Evolutionary conservation across 2,329 filamentous ascomycete species (phyloP).

Genomic region (Alternaria burnsii): DNA sequence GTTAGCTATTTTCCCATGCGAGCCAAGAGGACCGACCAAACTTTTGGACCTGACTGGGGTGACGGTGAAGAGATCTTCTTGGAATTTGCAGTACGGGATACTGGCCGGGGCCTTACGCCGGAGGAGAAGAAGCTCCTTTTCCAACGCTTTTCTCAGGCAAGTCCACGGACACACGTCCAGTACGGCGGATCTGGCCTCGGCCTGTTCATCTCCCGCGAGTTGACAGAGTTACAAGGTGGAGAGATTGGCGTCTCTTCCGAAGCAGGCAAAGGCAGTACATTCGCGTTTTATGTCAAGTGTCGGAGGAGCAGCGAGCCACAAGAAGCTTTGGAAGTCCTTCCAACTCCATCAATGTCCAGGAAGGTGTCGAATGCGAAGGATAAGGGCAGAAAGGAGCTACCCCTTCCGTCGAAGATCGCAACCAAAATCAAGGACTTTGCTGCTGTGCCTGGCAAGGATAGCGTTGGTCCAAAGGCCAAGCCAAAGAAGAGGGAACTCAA

Average conservation of each 20-base stretch:
- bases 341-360: slow-evolving; percentile 37
- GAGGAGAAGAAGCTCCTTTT: slow-evolving; percentile 79
- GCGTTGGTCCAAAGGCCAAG: slow-evolving; percentile 15
- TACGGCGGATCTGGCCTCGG: slow-evolving; percentile 83
- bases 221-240: slow-evolving; percentile 83
- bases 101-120: slow-evolving; percentile 74
- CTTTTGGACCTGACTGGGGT: slow-evolving; percentile 72
- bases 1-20: slow-evolving; percentile 71
- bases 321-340: slow-evolving; percentile 36
- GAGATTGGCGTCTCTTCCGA: slow-evolving; percentile 77
- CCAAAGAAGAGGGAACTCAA: slow-evolving; percentile 33
- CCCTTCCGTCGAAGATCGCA: slow-evolving; percentile 10
- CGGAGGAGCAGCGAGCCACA: slow-evolving; percentile 61
- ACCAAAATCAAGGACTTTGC: slow-evolving; percentile 51
- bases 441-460: slow-evolving; percentile 19
- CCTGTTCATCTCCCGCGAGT: slow-evolving; percentile 78
- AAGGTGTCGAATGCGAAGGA: slow-evolving; percentile 45
- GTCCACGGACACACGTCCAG: slow-evolving; percentile 76
- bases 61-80: slow-evolving; percentile 71
- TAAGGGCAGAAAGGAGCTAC: slow-evolving; percentile 20
- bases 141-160: slow-evolving; percentile 80
- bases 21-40: slow-evolving; percentile 57
- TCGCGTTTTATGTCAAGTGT: slow-evolving; percentile 78
- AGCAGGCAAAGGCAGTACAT: slow-evolving; percentile 74
- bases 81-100: slow-evolving; percentile 78